Conservation (phyloP, 352 stramenopile genomes). For the Paralagenidium karlingii region DNA sequence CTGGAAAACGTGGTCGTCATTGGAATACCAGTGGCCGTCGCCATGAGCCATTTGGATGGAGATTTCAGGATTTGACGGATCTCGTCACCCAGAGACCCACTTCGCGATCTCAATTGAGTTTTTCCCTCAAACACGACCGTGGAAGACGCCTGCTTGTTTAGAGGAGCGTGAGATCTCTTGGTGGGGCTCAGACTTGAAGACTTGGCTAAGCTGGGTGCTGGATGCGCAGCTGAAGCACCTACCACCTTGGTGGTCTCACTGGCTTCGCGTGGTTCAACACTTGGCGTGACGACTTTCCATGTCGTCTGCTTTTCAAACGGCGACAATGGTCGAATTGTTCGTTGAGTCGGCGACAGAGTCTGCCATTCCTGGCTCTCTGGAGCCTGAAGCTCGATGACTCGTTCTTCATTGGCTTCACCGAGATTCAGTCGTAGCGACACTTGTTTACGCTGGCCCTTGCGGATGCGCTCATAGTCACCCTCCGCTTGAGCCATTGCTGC, state of each 20-base stretch:
- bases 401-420: constrained; percentile 8
- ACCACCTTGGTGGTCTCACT: constrained; percentile 1
- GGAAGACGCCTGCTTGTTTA: constrained; percentile 15
- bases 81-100: constrained; percentile 45
- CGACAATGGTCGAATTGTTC: constrained; percentile 25
- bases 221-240: constrained; percentile 4
- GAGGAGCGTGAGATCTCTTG: too few relatives aligned
- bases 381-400: constrained; percentile 7
- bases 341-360: constrained; percentile 38
- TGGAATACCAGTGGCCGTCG: too few relatives aligned
- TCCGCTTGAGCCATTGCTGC: constrained; percentile 19
- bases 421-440: constrained; percentile 24
- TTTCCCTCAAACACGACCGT: constrained; percentile 33
- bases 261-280: too few relatives aligned
- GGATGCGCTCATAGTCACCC: constrained; percentile 48
- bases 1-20: constrained; percentile 5
- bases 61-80: constrained; percentile 46
- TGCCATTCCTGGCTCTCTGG: constrained; percentile 22
- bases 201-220: too few relatives aligned
- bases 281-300: constrained; percentile 41
- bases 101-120: constrained; percentile 7
- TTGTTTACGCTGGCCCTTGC: constrained; percentile 38
- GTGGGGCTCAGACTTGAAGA: too few relatives aligned
- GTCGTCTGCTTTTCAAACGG: constrained; percentile 39
- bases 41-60: constrained; percentile 49